These are phyloP conservation scores for Penicillium alfredii DNA, from an alignment of 495 filamentous ascomycete genomes.

Conservation along the genomic window DNA sequence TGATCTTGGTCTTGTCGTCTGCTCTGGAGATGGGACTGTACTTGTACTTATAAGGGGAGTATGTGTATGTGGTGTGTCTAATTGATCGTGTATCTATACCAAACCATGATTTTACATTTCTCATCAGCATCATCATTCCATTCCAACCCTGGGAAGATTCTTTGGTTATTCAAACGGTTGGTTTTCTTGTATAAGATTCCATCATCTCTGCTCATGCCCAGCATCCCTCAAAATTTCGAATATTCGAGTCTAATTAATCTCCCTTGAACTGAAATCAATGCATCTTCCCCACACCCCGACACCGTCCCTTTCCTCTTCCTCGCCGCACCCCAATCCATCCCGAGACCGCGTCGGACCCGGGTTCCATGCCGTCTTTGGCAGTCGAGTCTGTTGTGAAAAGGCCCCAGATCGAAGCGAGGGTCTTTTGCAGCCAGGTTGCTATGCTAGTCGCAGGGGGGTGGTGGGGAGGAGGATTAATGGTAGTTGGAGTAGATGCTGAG, in stretches of 20 bases:
- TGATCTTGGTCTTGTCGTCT: constrained; percentile 14
- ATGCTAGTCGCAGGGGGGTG: neutral
- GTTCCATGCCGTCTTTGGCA: constrained; percentile 5
- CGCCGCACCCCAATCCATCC: constrained; percentile 21
- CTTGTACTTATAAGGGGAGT: constrained; percentile 25
- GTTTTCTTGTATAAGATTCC: neutral
- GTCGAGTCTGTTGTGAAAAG: constrained; percentile 5
- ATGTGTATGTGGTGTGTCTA: constrained; percentile 19
- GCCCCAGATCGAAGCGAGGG: constrained; percentile 8
- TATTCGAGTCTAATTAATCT: no score
- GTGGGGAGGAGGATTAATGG: neutral
- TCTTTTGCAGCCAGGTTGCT: constrained; percentile 9
- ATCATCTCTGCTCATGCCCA: neutral
- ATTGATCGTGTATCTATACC: constrained; percentile 27
- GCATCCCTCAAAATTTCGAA: neutral
- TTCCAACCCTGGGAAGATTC: neutral
- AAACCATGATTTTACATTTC: constrained; percentile 11
- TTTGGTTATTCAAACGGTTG: neutral
- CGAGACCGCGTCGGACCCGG: constrained; percentile 18
- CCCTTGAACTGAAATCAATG: constrained; percentile 8
- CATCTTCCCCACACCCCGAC: constrained; percentile 20
- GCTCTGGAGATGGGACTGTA: no score
- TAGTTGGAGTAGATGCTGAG: neutral
- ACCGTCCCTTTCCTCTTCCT: constrained; percentile 14
- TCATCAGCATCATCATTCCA: constrained; percentile 6